Evolutionary conservation across 371 early-diverging fungal species (phyloP).

Genomic region (Mucor circinelloides): DNA sequence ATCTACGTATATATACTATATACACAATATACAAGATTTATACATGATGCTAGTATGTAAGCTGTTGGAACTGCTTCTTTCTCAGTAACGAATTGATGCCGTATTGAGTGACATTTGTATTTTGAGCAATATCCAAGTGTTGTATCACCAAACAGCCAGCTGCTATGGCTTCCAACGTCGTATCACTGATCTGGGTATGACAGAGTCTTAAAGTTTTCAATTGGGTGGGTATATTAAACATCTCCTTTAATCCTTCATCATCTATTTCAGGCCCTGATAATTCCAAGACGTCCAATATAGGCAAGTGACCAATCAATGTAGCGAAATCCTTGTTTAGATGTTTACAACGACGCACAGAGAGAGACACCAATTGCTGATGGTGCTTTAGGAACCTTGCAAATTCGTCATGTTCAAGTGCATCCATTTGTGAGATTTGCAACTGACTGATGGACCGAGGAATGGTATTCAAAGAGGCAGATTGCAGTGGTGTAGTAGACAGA

Average conservation of each 20-base stretch:
- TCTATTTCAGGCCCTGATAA: constrained; percentile 15
- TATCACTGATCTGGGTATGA: constrained; percentile 22
- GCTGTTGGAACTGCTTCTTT: constrained; percentile 5
- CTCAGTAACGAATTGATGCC: neutral
- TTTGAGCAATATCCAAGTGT: constrained; percentile 19
- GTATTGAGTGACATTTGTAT: constrained; percentile 7
- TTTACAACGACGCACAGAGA: constrained; percentile 14
- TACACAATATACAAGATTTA: neutral
- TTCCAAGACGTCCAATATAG: constrained; percentile 10
- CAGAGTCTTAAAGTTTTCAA: constrained; percentile 13
- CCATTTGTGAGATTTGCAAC: constrained; percentile 15
- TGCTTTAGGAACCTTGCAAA: neutral
- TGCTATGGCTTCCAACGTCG: constrained; percentile 9
- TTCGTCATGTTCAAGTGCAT: constrained; percentile 11
- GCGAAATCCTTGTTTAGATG: constrained; percentile 10
- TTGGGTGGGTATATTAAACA: constrained; percentile 9
- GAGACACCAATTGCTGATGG: neutral
- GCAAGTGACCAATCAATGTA: constrained; percentile 2
- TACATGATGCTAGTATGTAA: neutral
- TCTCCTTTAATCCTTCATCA: constrained; percentile 2
- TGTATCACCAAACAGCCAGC: constrained; percentile 10
- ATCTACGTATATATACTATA: no score
- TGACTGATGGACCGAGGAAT: constrained; percentile 12
- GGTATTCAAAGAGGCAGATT: constrained; percentile 10
- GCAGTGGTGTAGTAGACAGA: constrained; percentile 16